Evolutionary conservation across 805 yeast genomes (phyloP).

Genomic region (Ogataea pignaliae): DNA sequence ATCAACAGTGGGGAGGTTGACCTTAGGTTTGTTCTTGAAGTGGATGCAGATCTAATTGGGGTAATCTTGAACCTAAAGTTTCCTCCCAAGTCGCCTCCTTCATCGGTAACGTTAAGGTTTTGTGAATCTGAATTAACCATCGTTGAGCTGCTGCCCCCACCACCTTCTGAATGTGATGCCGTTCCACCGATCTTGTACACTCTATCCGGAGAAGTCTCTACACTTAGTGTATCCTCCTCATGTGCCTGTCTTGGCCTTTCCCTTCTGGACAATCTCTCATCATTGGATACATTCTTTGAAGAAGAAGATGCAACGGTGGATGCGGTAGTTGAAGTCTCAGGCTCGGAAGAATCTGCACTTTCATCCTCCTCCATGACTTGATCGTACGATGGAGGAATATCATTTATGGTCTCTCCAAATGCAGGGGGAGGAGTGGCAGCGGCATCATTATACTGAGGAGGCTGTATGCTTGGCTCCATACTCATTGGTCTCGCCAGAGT

Average conservation of each 20-base stretch:
- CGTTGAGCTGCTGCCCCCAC: too few species aligned
- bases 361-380: slow-evolving; percentile 15
- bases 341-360: slow-evolving; percentile 1
- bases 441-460: slow-evolving; percentile 19
- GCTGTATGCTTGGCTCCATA: slow-evolving; percentile 8
- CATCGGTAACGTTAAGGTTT: slow-evolving; percentile 6
- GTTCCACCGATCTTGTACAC: background rate
- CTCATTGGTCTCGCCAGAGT: slow-evolving; percentile 13
- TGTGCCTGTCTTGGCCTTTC: slow-evolving; percentile 1
- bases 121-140: background rate
- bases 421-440: slow-evolving; percentile 28
- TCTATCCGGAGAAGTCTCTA: slow-evolving; percentile 1
- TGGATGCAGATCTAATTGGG: slow-evolving; percentile 26
- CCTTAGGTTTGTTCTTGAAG: slow-evolving; percentile 14
- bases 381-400: slow-evolving; percentile 28
- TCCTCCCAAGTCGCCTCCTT: slow-evolving; percentile 24
- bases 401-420: slow-evolving; percentile 19
- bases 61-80: slow-evolving; percentile 23
- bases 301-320: slow-evolving; percentile 16
- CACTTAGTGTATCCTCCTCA: slow-evolving; percentile 3
- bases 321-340: slow-evolving; percentile 1
- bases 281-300: slow-evolving; percentile 5
- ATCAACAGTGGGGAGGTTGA: slow-evolving; percentile 18
- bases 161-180: too few species aligned
- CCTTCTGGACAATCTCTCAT: slow-evolving; percentile 1